Conservation (phyloP, 2,329 filamentous ascomycete species). For the Arthrobotrys sinensis region DNA sequence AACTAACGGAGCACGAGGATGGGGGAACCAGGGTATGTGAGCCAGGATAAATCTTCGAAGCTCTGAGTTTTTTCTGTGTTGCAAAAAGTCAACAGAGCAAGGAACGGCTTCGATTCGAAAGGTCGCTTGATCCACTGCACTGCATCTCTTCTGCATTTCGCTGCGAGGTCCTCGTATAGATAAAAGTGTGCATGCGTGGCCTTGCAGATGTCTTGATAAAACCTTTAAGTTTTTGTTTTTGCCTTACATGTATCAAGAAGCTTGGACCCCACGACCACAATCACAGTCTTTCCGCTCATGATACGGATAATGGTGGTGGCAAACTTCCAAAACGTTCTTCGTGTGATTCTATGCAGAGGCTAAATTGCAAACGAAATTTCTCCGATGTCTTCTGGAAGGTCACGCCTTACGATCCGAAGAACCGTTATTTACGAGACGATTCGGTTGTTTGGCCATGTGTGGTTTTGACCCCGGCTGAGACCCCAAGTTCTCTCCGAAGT, state of each 20-base stretch:
- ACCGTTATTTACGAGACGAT: slow-evolving; percentile 32
- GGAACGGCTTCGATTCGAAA: slow-evolving; percentile 32
- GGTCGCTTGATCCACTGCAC: slow-evolving; percentile 54
- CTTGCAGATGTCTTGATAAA: slow-evolving; percentile 9
- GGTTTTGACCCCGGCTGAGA: slow-evolving; percentile 29
- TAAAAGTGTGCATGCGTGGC: slow-evolving; percentile 47
- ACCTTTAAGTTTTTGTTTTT: slow-evolving; percentile 6
- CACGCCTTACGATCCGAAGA: slow-evolving; percentile 46
- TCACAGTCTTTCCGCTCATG: slow-evolving; percentile 52
- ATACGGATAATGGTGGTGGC: slow-evolving; percentile 43
- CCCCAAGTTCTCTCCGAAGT: slow-evolving; percentile 54
- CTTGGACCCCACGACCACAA: slow-evolving; percentile 20
- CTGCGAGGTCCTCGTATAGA: slow-evolving; percentile 46
- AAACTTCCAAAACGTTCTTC: slow-evolving; percentile 57
- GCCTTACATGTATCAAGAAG: slow-evolving; percentile 16
- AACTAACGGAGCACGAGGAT: slow-evolving; percentile 53
- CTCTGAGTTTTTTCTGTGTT: slow-evolving; percentile 16
- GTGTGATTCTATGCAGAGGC: slow-evolving; percentile 61
- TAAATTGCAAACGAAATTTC: slow-evolving; percentile 60
- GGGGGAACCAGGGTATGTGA: slow-evolving; percentile 34
- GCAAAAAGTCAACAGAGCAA: slow-evolving; percentile 8
- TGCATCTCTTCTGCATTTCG: slow-evolving; percentile 32
- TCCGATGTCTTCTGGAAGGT: slow-evolving; percentile 60
- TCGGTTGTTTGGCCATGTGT: slow-evolving; percentile 22
- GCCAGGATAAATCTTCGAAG: slow-evolving; percentile 10